phyloP scores from a whole-genome alignment of 139 green algal genomes.

The Parachlorella kessleri region DNA sequence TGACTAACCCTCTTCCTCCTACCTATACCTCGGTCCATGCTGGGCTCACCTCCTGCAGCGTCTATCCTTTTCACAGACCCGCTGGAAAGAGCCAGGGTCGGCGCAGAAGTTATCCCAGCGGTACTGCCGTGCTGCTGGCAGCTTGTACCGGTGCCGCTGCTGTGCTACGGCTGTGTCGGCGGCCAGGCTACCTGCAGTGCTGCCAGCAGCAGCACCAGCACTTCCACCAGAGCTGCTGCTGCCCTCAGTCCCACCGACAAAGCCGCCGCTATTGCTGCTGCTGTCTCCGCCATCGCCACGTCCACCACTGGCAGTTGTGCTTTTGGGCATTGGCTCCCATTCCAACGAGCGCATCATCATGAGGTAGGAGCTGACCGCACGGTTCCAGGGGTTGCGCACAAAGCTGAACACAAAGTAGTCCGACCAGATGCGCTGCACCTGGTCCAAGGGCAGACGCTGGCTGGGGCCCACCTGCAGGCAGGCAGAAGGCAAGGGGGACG shows the following conservation, averaged over 20 bases:
- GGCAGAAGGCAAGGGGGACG: too few species aligned
- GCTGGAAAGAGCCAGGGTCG: slow-evolving; percentile 12
- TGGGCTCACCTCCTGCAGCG: slow-evolving; percentile 25
- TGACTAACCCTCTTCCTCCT: too few species aligned
- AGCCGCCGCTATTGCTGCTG: too few species aligned
- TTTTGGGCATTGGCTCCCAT: neutral
- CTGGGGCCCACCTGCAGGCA: neutral
- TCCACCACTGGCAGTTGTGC: too few species aligned
- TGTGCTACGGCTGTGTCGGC: too few species aligned
- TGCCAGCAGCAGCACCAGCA: too few species aligned
- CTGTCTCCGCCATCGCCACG: too few species aligned
- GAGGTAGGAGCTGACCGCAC: slow-evolving; percentile 17
- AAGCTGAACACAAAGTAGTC: slow-evolving; percentile 39
- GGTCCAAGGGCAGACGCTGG: neutral
- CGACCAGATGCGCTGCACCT: slow-evolving; percentile 16
- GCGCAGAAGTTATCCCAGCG: slow-evolving; percentile 14
- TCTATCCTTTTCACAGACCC: slow-evolving; percentile 11
- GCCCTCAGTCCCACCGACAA: too few species aligned
- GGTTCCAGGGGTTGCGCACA: slow-evolving; percentile 37
- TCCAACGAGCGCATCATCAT: slow-evolving; percentile 35
- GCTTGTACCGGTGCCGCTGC: neutral
- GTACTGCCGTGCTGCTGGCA: neutral
- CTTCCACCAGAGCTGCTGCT: too few species aligned
- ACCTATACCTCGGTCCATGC: too few species aligned
- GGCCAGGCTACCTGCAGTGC: too few species aligned